Base-by-base conservation (phyloP, 2,329 filamentous ascomycete genomes). In the Trichoderma sp. region DNA sequence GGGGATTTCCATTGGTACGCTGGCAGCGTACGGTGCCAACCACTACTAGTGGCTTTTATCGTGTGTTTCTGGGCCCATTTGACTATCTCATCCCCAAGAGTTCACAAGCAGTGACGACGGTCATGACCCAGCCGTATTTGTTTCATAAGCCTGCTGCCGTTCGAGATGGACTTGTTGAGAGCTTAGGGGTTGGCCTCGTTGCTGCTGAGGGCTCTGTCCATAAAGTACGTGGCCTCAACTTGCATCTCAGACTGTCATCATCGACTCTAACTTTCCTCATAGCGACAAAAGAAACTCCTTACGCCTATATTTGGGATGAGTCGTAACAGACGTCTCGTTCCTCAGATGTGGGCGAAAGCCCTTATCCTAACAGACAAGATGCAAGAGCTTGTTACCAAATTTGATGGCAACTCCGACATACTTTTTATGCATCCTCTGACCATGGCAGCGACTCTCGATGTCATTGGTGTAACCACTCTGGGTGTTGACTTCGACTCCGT, bases 401-500 rank as follows among this genome's bases (percentile, higher is more conserved):
- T 30, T n/a, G 62, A 17, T 6, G 30, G 9, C 8, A 17, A 34
- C 6, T 65, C 62, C 2, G 12, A 28, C 2, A 43, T 65, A 26
- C 26, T 65, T n/a, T 36, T 34, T 26, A 68, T 57, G 32, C 50
- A 68, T 26, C 50, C 65, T 7, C 12, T 68, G 13, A 59, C 65
- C 7, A 68, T 68, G 65, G 65, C 65, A 9, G 65, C 65, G 11
- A 68, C 65, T 20, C 65, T 68, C 0, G 65, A 68, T 55, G 65
- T 68, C 28, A 68, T 68, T 36, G 65, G 65, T 12, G 39, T 57
- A 28, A 68, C 65, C 9, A 59, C 65, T 39, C 30, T 68, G 2
- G 65, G 65, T n/a, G 65, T 68, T 30, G 65, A 68, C 11, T 68
- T 68, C 23, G 65, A 68, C 50, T 68, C 65, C 4, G 65, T 68